These are phyloP conservation scores for Capsicum rhomboideum DNA, from an alignment of 257 asterid species.

Conservation along the genomic window DNA sequence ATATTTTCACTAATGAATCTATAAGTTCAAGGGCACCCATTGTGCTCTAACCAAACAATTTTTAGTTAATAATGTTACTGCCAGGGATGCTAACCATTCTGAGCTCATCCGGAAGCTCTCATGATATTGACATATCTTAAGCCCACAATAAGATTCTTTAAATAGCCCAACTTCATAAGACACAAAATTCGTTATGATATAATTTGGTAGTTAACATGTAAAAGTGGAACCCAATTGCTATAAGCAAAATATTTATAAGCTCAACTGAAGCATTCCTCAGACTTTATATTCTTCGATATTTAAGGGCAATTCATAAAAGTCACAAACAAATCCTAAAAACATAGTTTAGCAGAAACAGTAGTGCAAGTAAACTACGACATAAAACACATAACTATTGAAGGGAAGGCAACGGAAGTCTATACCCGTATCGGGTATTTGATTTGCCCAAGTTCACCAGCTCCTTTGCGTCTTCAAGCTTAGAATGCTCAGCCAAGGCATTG, in stretches of 20 bases:
- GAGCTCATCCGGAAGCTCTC: background rate
- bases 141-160: background rate
- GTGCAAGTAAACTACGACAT: background rate
- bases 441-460: slow-evolving; percentile 1
- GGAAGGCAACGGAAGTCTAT: background rate
- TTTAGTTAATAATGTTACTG: background rate
- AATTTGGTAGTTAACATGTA: background rate
- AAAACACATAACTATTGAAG: background rate
- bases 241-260: background rate
- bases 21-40: background rate
- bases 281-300: background rate
- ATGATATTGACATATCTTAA: background rate
- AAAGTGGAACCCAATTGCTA: background rate
- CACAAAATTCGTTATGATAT: background rate
- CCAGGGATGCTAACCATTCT: background rate
- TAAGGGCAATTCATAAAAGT: background rate
- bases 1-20: background rate
- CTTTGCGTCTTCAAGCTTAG: background rate
- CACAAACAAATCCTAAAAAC: background rate
- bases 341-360: background rate
- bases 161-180: background rate
- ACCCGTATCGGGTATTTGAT: background rate
- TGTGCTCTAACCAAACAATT: background rate
- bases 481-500: background rate
- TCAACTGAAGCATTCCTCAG: background rate